These are phyloP conservation scores for Paramecium biaurelia DNA, from an alignment of 73 alveolate species.

Conservation along the genomic window DNA sequence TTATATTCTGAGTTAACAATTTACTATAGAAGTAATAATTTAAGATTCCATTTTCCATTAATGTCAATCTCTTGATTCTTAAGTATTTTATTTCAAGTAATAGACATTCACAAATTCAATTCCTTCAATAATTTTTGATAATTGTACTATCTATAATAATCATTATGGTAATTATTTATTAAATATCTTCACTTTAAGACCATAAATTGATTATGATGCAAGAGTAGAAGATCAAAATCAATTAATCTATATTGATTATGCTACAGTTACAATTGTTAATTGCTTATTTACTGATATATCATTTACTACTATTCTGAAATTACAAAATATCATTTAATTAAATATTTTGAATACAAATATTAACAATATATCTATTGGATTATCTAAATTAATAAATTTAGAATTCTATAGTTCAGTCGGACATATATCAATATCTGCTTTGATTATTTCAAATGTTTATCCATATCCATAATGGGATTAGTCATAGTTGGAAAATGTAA, in stretches of 20 bases:
- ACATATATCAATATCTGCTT: background rate
- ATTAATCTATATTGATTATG: background rate
- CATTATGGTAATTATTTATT: background rate
- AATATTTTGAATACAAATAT: background rate
- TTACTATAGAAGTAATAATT: background rate
- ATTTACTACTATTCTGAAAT: background rate
- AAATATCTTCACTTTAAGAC: background rate
- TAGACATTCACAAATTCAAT: background rate
- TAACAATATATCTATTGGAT: background rate
- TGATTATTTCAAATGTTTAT: background rate
- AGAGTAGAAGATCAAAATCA: background rate
- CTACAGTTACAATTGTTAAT: background rate
- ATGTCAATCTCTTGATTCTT: background rate
- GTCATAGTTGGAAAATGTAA: background rate
- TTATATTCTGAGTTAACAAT: background rate
- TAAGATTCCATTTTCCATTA: background rate
- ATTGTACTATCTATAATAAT: background rate
- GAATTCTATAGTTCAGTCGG: background rate
- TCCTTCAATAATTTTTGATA: background rate
- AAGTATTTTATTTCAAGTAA: background rate
- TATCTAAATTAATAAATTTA: background rate
- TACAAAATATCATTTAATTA: background rate
- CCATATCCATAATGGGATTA: background rate
- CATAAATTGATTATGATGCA: background rate
- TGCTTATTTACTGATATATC: background rate